Evolutionary conservation across 768 basidiomycete genomes (phyloP).

Genomic region (Tremella fuciformis): DNA sequence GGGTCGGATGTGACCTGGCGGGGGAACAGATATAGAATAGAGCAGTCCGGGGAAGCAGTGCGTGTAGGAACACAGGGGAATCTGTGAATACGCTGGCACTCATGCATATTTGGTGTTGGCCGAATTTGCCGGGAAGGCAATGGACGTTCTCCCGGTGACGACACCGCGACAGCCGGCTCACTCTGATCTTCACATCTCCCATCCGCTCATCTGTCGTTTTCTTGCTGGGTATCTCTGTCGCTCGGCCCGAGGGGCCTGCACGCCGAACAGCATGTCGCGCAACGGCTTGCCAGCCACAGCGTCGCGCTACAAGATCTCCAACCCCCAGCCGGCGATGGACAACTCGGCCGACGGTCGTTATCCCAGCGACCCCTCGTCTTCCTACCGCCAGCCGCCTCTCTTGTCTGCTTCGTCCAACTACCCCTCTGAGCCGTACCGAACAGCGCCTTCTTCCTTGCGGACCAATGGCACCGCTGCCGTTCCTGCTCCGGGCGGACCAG

Average conservation of each 20-base stretch:
- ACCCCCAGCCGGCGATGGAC: constrained; percentile 29
- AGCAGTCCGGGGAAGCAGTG: constrained; percentile 58
- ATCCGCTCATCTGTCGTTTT: background rate
- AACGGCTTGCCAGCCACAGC: constrained; percentile 12
- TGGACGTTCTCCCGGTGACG: too few species aligned
- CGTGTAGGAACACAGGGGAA: background rate
- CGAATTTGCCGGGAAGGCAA: too few species aligned
- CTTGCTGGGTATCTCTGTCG: background rate
- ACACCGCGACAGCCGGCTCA: too few species aligned
- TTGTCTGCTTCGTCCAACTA: constrained; percentile 14
- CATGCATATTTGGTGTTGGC: too few species aligned
- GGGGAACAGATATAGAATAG: constrained; percentile 71
- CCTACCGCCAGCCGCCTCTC: constrained; percentile 4
- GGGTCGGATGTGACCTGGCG: constrained; percentile 85
- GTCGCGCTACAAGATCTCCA: constrained; percentile 35
- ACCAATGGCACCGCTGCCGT: background rate
- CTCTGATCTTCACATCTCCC: background rate
- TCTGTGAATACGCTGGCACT: too few species aligned
- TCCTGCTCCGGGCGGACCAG: constrained; percentile 15
- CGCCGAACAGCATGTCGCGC: constrained; percentile 20
- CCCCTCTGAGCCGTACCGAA: constrained; percentile 2
- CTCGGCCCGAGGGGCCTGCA: background rate
- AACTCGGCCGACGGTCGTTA: constrained; percentile 17
- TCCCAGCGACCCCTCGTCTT: constrained; percentile 5
- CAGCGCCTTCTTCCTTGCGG: background rate